Conservation (phyloP, 208 protist species). For the Crithidia bombi region DNA sequence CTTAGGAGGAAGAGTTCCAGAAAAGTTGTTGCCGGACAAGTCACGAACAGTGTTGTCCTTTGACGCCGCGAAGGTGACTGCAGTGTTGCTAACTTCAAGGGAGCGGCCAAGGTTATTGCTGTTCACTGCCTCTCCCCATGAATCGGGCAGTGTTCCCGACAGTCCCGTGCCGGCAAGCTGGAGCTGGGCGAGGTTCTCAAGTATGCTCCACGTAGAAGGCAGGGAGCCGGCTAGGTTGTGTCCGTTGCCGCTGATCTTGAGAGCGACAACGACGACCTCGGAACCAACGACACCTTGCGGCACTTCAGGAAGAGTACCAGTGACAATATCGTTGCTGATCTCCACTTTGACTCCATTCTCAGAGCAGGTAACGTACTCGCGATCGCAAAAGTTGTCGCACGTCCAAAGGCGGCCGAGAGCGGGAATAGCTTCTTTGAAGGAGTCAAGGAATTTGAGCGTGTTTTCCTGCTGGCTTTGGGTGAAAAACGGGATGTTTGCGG, state of each 20-base stretch:
- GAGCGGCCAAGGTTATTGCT: not conserved
- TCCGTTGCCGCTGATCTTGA: slow-evolving; percentile 14
- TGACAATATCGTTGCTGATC: slow-evolving; percentile 11
- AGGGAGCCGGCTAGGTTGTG: slow-evolving; percentile 13
- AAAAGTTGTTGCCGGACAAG: slow-evolving; percentile 11
- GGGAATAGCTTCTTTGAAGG: slow-evolving; percentile 17
- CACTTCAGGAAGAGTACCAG: slow-evolving; percentile 19
- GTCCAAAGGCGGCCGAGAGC: slow-evolving; percentile 18
- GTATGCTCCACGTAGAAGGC: slow-evolving; percentile 12
- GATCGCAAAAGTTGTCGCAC: slow-evolving; percentile 33
- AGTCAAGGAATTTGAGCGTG: slow-evolving; percentile 24
- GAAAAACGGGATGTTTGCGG: slow-evolving; percentile 13
- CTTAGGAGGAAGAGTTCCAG: not conserved
- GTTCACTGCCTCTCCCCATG: not conserved
- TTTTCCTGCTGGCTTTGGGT: slow-evolving; percentile 15
- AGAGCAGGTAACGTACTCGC: slow-evolving; percentile 18
- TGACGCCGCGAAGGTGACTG: not conserved
- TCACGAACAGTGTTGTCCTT: not conserved
- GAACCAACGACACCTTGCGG: slow-evolving; percentile 2
- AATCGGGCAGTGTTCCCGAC: slow-evolving; percentile 10
- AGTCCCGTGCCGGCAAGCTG: slow-evolving; percentile 3
- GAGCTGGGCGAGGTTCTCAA: slow-evolving; percentile 4
- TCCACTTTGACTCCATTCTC: slow-evolving; percentile 4
- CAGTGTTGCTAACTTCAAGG: not conserved
- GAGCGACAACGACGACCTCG: slow-evolving; percentile 15